phyloP scores from a whole-genome alignment of 805 yeast genomes.

The Maudiozyma bulderi region DNA sequence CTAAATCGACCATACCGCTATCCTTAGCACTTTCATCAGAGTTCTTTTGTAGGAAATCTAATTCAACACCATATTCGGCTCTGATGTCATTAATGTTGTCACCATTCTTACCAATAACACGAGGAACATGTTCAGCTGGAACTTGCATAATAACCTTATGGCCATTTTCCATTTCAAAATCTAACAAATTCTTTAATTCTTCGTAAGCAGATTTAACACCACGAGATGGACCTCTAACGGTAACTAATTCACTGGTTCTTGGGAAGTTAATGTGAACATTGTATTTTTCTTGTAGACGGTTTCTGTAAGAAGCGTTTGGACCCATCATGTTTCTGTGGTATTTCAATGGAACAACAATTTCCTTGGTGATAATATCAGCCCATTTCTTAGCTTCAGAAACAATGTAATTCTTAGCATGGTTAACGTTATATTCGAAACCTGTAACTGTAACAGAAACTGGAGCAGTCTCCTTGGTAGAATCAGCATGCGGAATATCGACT shows the following conservation, averaged over 20 bases:
- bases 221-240: conserved; percentile 80
- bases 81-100: conserved; percentile 73
- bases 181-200: conserved; percentile 72
- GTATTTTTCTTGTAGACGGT: conserved; percentile 81
- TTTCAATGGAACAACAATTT: conserved; percentile 61
- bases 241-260: conserved; percentile 47
- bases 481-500: conserved; percentile 57
- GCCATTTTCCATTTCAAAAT: conserved; percentile 83
- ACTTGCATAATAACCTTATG: conserved; percentile 52
- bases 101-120: conserved; percentile 85
- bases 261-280: conserved; percentile 76
- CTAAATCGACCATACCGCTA: conserved; percentile 49
- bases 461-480: conserved; percentile 27
- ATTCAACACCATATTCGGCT: conserved; percentile 47
- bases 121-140: conserved; percentile 66
- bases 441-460: conserved; percentile 47
- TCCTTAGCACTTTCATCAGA: conserved; percentile 37
- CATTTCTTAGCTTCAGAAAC: conserved; percentile 54
- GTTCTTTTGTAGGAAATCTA: conserved; percentile 33
- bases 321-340: conserved; percentile 82
- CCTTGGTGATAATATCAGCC: conserved; percentile 69
- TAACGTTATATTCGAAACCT: conserved; percentile 74
- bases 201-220: conserved; percentile 77
- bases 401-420: conserved; percentile 56
- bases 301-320: conserved; percentile 66